Evolutionary conservation across 1,139 yeast species (phyloP).

Genomic region (Magnusiomyces ingens): DNA sequence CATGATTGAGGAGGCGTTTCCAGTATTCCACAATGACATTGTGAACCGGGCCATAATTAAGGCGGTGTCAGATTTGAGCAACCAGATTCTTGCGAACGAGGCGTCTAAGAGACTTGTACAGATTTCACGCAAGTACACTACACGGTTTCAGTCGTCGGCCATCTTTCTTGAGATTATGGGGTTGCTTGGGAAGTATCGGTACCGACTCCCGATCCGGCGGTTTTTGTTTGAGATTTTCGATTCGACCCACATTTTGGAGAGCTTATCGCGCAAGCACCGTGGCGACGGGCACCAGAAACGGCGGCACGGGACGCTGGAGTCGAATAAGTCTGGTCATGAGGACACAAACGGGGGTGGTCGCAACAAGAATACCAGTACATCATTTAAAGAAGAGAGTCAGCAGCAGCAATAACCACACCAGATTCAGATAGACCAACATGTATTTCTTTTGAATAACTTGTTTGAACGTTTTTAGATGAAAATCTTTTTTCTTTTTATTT

Average conservation of each 20-base stretch:
- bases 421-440: too few relatives aligned
- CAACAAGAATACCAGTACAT: too few relatives aligned
- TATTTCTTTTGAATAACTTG: too few relatives aligned
- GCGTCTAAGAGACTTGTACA: slow-evolving; percentile 58
- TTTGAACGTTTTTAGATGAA: too few relatives aligned
- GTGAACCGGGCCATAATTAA: slow-evolving; percentile 42
- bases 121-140: slow-evolving; percentile 39
- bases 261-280: slow-evolving; percentile 14
- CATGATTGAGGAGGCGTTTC: slow-evolving; percentile 9
- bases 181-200: slow-evolving; percentile 60
- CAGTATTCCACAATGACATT: background rate
- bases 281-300: too few relatives aligned
- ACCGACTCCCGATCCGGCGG: slow-evolving; percentile 55
- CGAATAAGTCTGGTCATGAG: background rate
- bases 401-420: too few relatives aligned
- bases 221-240: slow-evolving; percentile 65
- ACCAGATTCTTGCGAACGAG: slow-evolving; percentile 54
- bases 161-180: slow-evolving; percentile 56
- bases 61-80: slow-evolving; percentile 55
- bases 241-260: slow-evolving; percentile 51
- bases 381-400: too few relatives aligned
- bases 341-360: background rate
- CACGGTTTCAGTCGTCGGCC: slow-evolving; percentile 46
- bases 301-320: background rate
- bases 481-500: too few relatives aligned